Conservation (phyloP, 208 protist genomes). For the Balamuthia mandrillaris region DNA sequence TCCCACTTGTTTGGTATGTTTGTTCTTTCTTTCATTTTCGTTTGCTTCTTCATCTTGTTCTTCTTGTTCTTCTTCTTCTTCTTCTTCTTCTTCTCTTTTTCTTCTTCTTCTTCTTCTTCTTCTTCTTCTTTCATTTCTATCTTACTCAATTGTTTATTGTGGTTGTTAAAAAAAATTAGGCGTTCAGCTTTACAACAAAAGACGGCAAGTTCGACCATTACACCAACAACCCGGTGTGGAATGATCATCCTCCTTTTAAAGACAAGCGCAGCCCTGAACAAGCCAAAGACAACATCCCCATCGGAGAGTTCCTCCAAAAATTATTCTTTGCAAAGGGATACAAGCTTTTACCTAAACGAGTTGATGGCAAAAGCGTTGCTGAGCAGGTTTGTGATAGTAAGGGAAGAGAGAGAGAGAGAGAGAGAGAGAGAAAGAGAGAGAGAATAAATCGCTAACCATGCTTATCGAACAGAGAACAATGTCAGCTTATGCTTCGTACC, state of each 20-base stretch:
- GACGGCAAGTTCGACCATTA: slow-evolving; percentile 24
- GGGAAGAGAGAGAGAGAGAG: too few species aligned
- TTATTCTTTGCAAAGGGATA: slow-evolving; percentile 11
- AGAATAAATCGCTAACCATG: too few species aligned
- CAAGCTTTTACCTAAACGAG: not conserved
- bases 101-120: not conserved
- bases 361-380: not conserved
- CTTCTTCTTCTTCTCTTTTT: not conserved
- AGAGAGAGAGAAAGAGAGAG: too few species aligned
- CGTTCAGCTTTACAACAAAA: slow-evolving; percentile 10
- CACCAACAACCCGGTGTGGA: slow-evolving; percentile 17
- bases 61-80: too few species aligned
- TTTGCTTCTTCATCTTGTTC: not conserved
- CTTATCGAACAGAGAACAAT: too few species aligned
- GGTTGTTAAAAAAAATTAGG: not conserved
- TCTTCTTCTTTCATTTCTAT: not conserved
- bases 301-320: slow-evolving; percentile 10
- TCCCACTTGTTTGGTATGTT: not conserved
- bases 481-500: too few species aligned
- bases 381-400: too few species aligned
- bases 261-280: not conserved
- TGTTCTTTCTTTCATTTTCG: not conserved
- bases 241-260: not conserved
- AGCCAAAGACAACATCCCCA: slow-evolving; percentile 8
- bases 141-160: not conserved